Conservation (phyloP, 2,329 filamentous ascomycete species). For the Trichoderma breve region DNA sequence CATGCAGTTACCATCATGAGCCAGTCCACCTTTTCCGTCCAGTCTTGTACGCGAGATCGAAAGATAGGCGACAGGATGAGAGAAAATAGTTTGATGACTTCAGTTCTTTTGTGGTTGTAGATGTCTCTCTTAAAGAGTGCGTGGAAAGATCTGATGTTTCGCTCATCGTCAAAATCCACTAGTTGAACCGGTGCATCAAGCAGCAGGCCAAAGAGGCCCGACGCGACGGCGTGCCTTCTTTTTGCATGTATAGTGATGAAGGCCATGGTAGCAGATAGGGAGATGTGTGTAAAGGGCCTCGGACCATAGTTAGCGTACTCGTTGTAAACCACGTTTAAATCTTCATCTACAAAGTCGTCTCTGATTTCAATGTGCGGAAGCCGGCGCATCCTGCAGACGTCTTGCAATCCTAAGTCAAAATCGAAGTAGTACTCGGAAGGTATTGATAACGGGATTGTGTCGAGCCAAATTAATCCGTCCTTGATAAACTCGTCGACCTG, state of each 20-base stretch:
- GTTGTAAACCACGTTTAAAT: neutral
- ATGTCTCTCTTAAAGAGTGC: neutral
- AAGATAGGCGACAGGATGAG: neutral
- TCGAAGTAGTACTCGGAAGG: neutral
- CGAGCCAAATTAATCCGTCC: neutral
- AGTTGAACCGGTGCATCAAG: neutral
- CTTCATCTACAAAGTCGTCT: too few relatives aligned
- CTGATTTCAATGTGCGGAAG: too few relatives aligned
- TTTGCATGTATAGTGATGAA: neutral
- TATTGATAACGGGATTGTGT: neutral
- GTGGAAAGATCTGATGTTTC: neutral
- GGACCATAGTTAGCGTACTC: neutral
- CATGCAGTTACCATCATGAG: neutral
- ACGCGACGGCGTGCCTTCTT: neutral
- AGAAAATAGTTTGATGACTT: neutral
- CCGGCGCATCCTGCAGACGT: too few relatives aligned
- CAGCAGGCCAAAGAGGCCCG: neutral
- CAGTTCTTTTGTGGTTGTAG: neutral
- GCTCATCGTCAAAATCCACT: neutral
- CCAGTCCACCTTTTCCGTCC: neutral
- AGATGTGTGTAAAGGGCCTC: neutral
- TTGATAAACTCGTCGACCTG: neutral
- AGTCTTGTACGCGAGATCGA: neutral
- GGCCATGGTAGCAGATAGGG: neutral
- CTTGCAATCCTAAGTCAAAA: neutral